phyloP scores from a whole-genome alignment of 257 asterid genomes.

The Capsicum baccatum region DNA sequence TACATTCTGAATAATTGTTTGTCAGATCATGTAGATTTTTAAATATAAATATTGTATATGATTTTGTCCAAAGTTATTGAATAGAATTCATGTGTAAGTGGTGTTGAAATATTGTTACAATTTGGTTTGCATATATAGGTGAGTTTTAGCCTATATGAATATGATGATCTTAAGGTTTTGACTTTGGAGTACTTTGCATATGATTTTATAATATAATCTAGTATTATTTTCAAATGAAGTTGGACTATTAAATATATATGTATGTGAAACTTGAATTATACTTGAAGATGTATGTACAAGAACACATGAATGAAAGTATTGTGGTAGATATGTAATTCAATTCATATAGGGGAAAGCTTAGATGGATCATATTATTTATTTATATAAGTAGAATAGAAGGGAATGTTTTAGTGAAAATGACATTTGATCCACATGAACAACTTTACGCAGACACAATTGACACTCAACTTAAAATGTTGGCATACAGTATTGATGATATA shows the following conservation, averaged over 20 bases:
- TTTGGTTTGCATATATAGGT: background rate
- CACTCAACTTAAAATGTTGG: constrained; percentile 35
- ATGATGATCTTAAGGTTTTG: too few relatives aligned
- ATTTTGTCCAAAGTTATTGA: too few relatives aligned
- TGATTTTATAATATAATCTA: too few relatives aligned
- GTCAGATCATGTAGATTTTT: background rate
- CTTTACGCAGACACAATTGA: constrained; percentile 36
- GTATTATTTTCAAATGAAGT: background rate
- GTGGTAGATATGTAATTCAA: background rate
- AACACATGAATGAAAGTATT: background rate
- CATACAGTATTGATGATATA: constrained; percentile 30
- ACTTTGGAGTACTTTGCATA: too few relatives aligned
- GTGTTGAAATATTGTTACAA: background rate
- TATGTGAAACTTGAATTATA: background rate
- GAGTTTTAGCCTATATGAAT: background rate
- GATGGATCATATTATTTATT: constrained; percentile 9
- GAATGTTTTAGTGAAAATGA: constrained; percentile 38
- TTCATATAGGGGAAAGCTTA: background rate
- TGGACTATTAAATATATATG: background rate
- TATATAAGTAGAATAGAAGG: background rate
- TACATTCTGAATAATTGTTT: background rate
- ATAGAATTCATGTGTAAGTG: background rate
- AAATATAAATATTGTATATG: background rate
- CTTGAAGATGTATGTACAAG: background rate
- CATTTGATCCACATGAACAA: constrained; percentile 35